Percentiles rank a stretch among this genome's conserved stretches.
Evolutionary conservation across 2,329 filamentous ascomycete species (phyloP).

Genomic region (Sporothrix brunneoviolacea): DNA sequence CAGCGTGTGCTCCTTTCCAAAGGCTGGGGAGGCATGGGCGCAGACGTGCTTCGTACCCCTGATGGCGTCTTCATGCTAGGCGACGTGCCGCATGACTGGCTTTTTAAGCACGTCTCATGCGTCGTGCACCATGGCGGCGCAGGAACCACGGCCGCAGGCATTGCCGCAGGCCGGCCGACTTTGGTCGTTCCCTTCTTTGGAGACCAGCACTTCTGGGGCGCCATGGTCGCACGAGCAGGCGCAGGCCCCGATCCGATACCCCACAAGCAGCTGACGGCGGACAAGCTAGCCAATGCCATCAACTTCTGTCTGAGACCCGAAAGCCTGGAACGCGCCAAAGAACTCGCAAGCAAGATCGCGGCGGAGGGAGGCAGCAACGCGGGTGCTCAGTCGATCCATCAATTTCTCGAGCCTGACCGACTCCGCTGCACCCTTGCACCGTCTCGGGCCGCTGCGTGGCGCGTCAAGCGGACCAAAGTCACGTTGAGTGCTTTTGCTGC

Average conservation of each 20-base stretch:
- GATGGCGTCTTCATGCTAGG: slow-evolving; percentile 76
- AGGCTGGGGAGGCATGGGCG: slow-evolving; percentile 80
- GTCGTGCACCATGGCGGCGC: slow-evolving; percentile 86
- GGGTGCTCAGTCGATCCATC: slow-evolving; percentile 63
- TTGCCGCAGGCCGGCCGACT: slow-evolving; percentile 74
- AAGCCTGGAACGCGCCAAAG: slow-evolving; percentile 48
- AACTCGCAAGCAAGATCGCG: slow-evolving; percentile 58
- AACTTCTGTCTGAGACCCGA: slow-evolving; percentile 37
- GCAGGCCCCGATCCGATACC: slow-evolving; percentile 66
- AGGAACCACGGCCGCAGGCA: slow-evolving; percentile 77
- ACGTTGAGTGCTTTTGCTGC: slow-evolving; percentile 67
- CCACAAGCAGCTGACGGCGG: slow-evolving; percentile 58
- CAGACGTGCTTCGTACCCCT: slow-evolving; percentile 58
- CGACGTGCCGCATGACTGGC: slow-evolving; percentile 82
- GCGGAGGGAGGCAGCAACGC: slow-evolving; percentile 52
- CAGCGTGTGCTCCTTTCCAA: slow-evolving; percentile 71
- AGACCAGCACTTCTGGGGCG: slow-evolving; percentile 77
- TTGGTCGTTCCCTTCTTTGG: slow-evolving; percentile 83
- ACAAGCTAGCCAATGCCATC: slow-evolving; percentile 61
- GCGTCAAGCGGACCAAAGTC: slow-evolving; percentile 60
- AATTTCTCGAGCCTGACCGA: slow-evolving; percentile 56
- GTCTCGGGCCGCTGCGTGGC: slow-evolving; percentile 66
- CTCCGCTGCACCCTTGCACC: slow-evolving; percentile 66
- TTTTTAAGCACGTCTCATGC: slow-evolving; percentile 72
- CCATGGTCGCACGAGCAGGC: slow-evolving; percentile 65